Evolutionary conservation across 2,329 filamentous ascomycete species (phyloP).

Genomic region (Lizonia empirigonia): DNA sequence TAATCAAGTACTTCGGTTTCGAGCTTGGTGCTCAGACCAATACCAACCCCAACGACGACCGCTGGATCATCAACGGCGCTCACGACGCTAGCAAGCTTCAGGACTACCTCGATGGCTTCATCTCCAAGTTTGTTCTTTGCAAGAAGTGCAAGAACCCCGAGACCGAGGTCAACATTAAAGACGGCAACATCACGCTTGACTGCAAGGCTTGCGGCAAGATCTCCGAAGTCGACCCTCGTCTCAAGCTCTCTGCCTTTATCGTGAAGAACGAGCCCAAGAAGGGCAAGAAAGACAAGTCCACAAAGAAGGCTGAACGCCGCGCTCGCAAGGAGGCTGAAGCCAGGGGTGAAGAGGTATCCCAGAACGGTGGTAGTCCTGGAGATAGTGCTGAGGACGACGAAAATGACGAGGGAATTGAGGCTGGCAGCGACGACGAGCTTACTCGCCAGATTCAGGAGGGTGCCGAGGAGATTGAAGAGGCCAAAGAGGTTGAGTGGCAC

Average conservation of each 20-base stretch:
- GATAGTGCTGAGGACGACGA: constrained; percentile 71
- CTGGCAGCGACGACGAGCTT: constrained; percentile 89
- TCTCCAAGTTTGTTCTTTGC: constrained; percentile 98
- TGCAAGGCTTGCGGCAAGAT: constrained; percentile 99
- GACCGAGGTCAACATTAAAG: constrained; percentile 94
- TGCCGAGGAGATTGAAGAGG: constrained; percentile 75
- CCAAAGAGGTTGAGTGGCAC: constrained; percentile 90
- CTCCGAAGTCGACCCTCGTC: constrained; percentile 85
- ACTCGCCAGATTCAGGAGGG: constrained; percentile 73
- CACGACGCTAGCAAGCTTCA: constrained; percentile 95
- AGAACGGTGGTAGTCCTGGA: constrained; percentile 64
- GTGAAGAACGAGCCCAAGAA: constrained; percentile 95
- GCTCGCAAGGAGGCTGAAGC: constrained; percentile 75
- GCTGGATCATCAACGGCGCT: constrained; percentile 99
- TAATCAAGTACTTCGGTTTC: constrained; percentile 99
- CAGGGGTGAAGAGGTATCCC: constrained; percentile 60
- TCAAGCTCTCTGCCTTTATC: constrained; percentile 97
- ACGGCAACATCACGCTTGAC: constrained; percentile 87
- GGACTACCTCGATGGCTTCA: constrained; percentile 98
- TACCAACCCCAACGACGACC: constrained; percentile 94
- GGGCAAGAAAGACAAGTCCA: constrained; percentile 94
- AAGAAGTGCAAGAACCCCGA: constrained; percentile 99
- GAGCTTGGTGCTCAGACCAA: constrained; percentile 99
- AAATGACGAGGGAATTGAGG: constrained; percentile 71
- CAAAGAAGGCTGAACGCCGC: constrained; percentile 84